Base-by-base conservation (phyloP, 1,284 basidiomycete genomes). In the Leccinum huronense region DNA sequence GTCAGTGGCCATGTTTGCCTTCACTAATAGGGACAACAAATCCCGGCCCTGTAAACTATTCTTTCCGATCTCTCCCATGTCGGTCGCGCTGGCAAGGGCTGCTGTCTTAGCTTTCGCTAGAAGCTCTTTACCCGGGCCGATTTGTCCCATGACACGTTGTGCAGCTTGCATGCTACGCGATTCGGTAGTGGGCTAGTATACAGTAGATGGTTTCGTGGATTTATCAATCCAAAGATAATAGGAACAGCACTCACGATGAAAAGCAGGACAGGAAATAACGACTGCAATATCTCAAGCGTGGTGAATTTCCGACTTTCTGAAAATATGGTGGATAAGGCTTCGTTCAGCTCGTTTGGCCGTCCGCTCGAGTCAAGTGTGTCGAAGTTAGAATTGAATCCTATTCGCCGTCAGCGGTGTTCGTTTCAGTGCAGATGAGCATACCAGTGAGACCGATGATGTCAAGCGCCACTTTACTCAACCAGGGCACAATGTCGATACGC, bases 321-420 rank as follows among this genome's bases (percentile, higher is more conserved):
- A 69, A 86, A 82, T 23, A 85, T 68, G 2, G 72, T 77, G 1
- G 75, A 68, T 66, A 86, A 84, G 0, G 85, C 84, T 33, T 78
- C 68, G 63, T 76, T 81, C 19, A 87, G 77, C 64, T 84, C 84
- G 66, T 80, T 83, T 8, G 73, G 75, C 27, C 74, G 69, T 0
- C 70, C 72, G 14, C 71, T 70, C 1, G 67, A 66, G 34, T 77
- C 76, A 23, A 88, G 72, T 0, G 84, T 76, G 48, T 87, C 75
- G 73, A 93, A 90, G 10, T 84, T 73, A 70, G 91, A 90, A 70
- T 85, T 83, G 72, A 91, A 92, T 1, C 88, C 84, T 84, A 55
- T 10, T 9, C 1, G 13, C 38, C 6, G 13, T 69, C 8, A 60
- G 13, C 9, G 14, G 11, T 30, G 16, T 30, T 58, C 11, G 36